Base-by-base conservation (phyloP, 1,284 basidiomycete genomes). In the Wolfiporia cocos region DNA sequence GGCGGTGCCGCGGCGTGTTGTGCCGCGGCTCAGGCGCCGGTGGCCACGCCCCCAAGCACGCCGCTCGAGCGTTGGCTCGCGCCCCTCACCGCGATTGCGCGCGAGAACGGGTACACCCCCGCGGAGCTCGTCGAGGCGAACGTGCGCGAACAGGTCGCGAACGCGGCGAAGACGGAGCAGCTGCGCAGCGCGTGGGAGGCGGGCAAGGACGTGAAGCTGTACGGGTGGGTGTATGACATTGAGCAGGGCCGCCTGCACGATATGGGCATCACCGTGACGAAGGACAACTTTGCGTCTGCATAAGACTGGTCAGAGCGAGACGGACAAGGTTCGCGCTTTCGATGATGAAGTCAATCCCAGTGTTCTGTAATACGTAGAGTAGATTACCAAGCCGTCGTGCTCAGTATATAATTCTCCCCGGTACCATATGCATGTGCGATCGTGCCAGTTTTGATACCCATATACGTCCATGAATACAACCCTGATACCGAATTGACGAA, bases 171-270 rank as follows among this genome's bases (percentile, higher is more conserved):
- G 42, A 71, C 79, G 18, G 68, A 76, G 29, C 73, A 81, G 3
- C 74, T 97, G 39, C 59, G 66, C 51, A 62, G 74, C 41, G 88
- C 86, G 32, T 95, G 92, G 92, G 72, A 57, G 26, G 61, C 69
- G 42, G 76, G 76, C 23, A 81, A 76, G 62, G 65, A 73, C n/a
- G 68, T 92, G 30, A 75, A 68, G 61, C 77, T 93, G 7, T 89
- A 94, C 55, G 91, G 91, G 2, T 91, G 86, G 85, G 76, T 93
- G 30, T 93, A 90, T 61, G 80, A 90, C 42, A 62, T 93, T 44
- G 74, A 69, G 39, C 75, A 70, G 9, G 92, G 91, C 7, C 67
- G 66, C 41, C 64, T 94, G 62, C 69, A 69, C 52, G 90, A 94
- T 55, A 66, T 94, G 44, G 72, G 70, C 17, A 61, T 88, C 38